Conservation (phyloP, 139 green algal species). For the Astrephomene gubernaculifera region DNA sequence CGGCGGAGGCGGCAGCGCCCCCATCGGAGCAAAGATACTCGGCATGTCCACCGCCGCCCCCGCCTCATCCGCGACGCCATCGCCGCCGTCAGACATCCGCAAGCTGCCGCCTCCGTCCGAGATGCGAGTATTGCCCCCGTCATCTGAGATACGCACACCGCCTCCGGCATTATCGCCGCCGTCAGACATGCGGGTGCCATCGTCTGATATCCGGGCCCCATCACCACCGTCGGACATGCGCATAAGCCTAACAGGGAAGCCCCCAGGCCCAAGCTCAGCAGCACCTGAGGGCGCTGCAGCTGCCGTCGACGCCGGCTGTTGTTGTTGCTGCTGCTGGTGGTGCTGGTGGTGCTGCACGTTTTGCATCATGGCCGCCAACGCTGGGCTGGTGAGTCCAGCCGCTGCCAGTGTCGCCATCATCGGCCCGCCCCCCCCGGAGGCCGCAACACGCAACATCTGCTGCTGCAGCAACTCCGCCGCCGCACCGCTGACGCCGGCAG, state of each 20-base stretch:
- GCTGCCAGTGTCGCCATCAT: slow-evolving; percentile 12
- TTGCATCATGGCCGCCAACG: not conserved
- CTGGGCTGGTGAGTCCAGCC: not conserved
- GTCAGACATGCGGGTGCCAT: too few relatives aligned
- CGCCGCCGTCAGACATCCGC: too few relatives aligned
- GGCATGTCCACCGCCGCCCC: slow-evolving; percentile 18
- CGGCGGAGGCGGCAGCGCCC: not conserved
- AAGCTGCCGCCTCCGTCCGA: too few relatives aligned
- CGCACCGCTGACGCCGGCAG: not conserved
- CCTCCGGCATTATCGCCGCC: too few relatives aligned
- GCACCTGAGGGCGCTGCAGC: not conserved
- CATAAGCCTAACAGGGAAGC: too few relatives aligned
- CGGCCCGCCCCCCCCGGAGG: not conserved
- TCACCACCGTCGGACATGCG: too few relatives aligned
- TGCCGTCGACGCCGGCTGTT: slow-evolving; percentile 2
- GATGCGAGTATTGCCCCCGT: too few relatives aligned
- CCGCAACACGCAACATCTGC: slow-evolving; percentile 10
- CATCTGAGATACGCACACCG: too few relatives aligned
- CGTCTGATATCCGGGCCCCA: too few relatives aligned
- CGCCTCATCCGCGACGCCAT: not conserved
- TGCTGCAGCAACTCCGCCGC: not conserved
- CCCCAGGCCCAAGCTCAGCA: too few relatives aligned
- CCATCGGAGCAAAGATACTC: slow-evolving; percentile 7
- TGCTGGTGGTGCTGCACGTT: slow-evolving; percentile 21
- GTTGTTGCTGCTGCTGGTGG: not conserved